Conservation (phyloP, 345 rosid species). For the Corymbia maculata region DNA sequence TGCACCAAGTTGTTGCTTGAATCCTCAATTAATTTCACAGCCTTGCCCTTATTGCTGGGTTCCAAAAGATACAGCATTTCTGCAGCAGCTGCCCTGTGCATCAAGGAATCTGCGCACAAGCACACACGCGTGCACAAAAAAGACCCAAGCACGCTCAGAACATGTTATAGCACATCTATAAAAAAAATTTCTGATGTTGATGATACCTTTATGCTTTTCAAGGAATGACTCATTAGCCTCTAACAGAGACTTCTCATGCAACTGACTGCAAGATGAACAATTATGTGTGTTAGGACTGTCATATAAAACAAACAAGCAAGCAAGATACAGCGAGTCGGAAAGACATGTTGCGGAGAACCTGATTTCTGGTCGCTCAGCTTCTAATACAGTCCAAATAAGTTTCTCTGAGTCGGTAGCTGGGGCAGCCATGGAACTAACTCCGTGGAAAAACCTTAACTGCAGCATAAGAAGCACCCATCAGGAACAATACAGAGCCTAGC, state of each 20-base stretch:
- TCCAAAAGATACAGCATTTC: constrained; percentile 72
- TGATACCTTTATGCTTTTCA: constrained; percentile 53
- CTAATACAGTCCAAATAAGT: constrained; percentile 81
- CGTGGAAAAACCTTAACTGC: constrained; percentile 85
- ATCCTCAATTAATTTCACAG: constrained; percentile 71
- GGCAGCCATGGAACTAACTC: constrained; percentile 46
- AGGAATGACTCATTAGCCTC: constrained; percentile 79
- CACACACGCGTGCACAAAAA: not conserved
- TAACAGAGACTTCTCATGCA: constrained; percentile 64
- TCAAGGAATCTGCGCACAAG: constrained; percentile 55
- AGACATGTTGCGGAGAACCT: constrained; percentile 36
- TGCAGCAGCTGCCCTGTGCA: constrained; percentile 92
- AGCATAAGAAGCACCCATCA: not conserved
- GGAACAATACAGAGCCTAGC: not conserved
- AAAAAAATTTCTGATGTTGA: not conserved
- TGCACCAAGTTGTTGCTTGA: constrained; percentile 44
- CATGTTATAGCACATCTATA: not conserved
- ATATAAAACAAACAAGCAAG: not conserved
- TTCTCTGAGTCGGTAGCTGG: constrained; percentile 67
- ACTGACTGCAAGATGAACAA: constrained; percentile 38
- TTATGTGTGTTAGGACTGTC: not conserved
- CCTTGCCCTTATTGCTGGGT: constrained; percentile 58
- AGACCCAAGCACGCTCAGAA: not conserved
- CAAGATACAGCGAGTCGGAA: not conserved
- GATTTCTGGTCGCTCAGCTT: constrained; percentile 81